A percentile compares a stretch with the other conserved stretches of the same genome.
phyloP scores from a whole-genome alignment of 495 filamentous ascomycete species.

The Xylaria scruposa region DNA sequence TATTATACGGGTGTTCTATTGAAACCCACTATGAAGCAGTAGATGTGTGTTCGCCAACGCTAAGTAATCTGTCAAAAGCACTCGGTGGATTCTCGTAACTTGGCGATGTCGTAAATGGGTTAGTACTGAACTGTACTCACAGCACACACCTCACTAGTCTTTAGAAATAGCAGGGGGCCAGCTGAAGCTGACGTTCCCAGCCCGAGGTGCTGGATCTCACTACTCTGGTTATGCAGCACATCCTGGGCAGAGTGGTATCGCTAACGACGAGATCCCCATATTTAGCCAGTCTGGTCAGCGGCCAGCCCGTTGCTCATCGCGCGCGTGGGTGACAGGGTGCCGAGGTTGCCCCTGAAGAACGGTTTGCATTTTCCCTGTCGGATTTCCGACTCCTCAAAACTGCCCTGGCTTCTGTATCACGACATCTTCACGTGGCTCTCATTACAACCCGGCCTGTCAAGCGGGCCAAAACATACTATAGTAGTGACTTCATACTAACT shows the following conservation, averaged over 20 bases:
- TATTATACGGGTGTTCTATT: conserved; percentile 4
- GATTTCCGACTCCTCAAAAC: conserved; percentile 14
- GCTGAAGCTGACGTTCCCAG: conserved; percentile 24
- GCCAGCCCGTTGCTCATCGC: conserved; percentile 20
- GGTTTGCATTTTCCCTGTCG: conserved; percentile 24
- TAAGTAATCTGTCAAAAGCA: conserved; percentile 4
- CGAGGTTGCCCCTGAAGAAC: conserved; percentile 24
- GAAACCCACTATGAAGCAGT: not conserved
- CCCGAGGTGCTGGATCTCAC: conserved; percentile 28
- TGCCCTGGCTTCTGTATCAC: conserved; percentile 27
- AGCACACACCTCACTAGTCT: not conserved
- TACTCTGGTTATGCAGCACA: conserved; percentile 20
- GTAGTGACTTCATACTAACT: not conserved
- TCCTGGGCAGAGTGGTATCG: conserved; percentile 22
- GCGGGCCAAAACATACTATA: not conserved
- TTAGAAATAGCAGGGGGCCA: conserved; percentile 2
- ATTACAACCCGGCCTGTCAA: conserved; percentile 16
- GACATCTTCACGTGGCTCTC: conserved; percentile 29
- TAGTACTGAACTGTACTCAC: not conserved
- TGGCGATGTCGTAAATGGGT: conserved; percentile 1
- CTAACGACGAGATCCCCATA: conserved; percentile 22
- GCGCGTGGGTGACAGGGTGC: conserved; percentile 23
- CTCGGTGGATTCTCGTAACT: conserved; percentile 2
- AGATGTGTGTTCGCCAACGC: not conserved
- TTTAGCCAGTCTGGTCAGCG: conserved; percentile 24